phyloP scores from a whole-genome alignment of 2,329 filamentous ascomycete species.

The Colletotrichum orchidophilum region DNA sequence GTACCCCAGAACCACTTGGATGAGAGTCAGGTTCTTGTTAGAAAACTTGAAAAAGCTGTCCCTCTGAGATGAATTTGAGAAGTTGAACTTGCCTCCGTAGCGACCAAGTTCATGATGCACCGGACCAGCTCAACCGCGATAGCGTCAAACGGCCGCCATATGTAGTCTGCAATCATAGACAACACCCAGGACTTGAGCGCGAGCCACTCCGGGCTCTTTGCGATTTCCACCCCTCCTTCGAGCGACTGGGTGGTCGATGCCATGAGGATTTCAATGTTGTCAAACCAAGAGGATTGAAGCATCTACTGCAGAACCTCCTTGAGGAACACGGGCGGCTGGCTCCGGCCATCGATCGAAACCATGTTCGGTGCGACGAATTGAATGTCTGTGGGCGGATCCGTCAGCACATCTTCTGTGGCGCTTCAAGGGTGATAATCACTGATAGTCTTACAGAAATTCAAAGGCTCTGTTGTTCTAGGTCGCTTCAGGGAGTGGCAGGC shows the following conservation, averaged over 20 bases:
- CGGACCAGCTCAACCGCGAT: conserved; percentile 41
- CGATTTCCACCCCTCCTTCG: conserved; percentile 33
- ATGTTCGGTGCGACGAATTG: conserved; percentile 42
- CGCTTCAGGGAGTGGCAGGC: conserved; percentile 38
- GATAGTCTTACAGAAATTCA: conserved; percentile 39
- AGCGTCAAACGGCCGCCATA: conserved; percentile 33
- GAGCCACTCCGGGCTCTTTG: conserved; percentile 39
- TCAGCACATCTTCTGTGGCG: neutral
- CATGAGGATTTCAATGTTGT: conserved; percentile 42
- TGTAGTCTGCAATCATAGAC: conserved; percentile 39
- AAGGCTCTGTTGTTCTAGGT: conserved; percentile 37
- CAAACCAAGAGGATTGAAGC: conserved; percentile 43
- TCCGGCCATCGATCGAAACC: conserved; percentile 42
- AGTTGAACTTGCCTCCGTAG: conserved; percentile 39
- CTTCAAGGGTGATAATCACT: neutral
- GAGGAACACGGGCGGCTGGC: conserved; percentile 38
- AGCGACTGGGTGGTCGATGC: conserved; percentile 41
- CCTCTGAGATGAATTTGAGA: neutral
- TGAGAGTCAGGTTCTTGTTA: neutral
- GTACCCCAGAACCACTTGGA: conserved; percentile 38
- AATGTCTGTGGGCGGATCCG: conserved; percentile 32
- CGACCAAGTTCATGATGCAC: conserved; percentile 42
- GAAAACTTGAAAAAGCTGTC: neutral
- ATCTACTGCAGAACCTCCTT: conserved; percentile 41
- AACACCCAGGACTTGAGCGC: conserved; percentile 40